Base-by-base conservation (phyloP, 2,329 filamentous ascomycete species). In the Paraphoma chrysanthemicola region DNA sequence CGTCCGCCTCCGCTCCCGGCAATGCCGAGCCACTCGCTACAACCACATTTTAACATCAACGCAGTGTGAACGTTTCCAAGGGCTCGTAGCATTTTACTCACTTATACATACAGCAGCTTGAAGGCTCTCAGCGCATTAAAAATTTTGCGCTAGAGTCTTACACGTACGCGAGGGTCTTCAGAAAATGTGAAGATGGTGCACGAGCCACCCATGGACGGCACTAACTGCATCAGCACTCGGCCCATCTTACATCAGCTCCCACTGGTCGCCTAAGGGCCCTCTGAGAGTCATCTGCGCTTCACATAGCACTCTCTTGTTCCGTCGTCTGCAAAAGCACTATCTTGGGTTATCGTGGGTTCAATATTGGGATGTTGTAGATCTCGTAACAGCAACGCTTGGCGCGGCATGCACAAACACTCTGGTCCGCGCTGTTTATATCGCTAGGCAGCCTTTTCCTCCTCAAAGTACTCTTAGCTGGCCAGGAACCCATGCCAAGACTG, bases 1-100 rank as follows among this genome's bases (percentile, higher is more conserved):
- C 96, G 83, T 59, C 91, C 90, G 74, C 92, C 91, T 57, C 91
- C 91, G 18, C 90, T 91, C 67, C 92, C 92, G 53, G 93, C 90
- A 62, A 96, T 88, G 60, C 90, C 92, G 14, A 96, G 86, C 39
- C 83, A 87, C 31, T 12, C 31, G n/a, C n/a, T n/a, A n/a, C n/a
- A n/a, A n/a, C n/a, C n/a, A n/a, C n/a, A n/a, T n/a, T n/a, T n/a
- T n/a, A 23, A 23, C 23, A 23, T 23, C 5, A 23, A 5, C 5
- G 23, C 23, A 23, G 3, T 23, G 23, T 23, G 23, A 3, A 23
- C 5, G 23, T 23, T 5, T 23, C 23, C 23, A 23, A 23, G 23
- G 5, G 2, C 5, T 23, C 5, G 23, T 23, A 23, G 23, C 23
- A 5, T 23, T 23, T 23, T 23, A 23, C 23, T 23, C 23, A 23